Base-by-base conservation (phyloP, 345 rosid genomes). In the Eucalyptus shirleyi region DNA sequence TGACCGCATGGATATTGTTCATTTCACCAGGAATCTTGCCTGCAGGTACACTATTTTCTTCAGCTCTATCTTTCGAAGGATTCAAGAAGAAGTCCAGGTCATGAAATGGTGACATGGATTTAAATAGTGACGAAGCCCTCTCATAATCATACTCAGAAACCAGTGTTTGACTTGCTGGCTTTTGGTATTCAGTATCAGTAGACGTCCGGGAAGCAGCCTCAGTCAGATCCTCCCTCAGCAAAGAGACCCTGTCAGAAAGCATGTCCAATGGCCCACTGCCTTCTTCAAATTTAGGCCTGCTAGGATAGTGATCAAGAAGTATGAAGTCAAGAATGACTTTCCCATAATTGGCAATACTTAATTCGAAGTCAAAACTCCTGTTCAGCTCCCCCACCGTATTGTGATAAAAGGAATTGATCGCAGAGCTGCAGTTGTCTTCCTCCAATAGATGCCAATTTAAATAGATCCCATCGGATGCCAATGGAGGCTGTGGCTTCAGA, bases 81-180 rank as follows among this genome's bases (percentile, higher is more conserved):
- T 96, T 96, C 96, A 97, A 93, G 96, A 96, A 96, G 90, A 96
- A 96, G 40, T 93, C 95, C 82, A 98, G 97, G 92, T 96, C 99
- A 93, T 92, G 94, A 93, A 94, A 96, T 86, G 94, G 93, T 60
- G 97, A 94, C 96, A 93, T 93, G 56, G 97, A 94, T 91, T 96
- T 96, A 93, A 93, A 94, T 77, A 95, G 87, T 88, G 89, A 86
- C 6, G 95, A 89, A 87, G 93, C 94, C 94, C 92, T 94, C 90
- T 90, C 90, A 53, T 91, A 86, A 92, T 90, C 92, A 86, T 86
- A 91, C 89, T 91, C 93, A 83, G 92, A 90, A 92, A 91, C 60
- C 80, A 88, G 89, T 87, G 88, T 90, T 60, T 85, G 87, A 51
- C 89, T 89, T 91, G 89, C 92, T 90, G 89, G 91, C 91, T 92